These are phyloP conservation scores for Elsinoe perseae DNA, from an alignment of 2,329 filamentous ascomycete genomes.

Conservation along the genomic window DNA sequence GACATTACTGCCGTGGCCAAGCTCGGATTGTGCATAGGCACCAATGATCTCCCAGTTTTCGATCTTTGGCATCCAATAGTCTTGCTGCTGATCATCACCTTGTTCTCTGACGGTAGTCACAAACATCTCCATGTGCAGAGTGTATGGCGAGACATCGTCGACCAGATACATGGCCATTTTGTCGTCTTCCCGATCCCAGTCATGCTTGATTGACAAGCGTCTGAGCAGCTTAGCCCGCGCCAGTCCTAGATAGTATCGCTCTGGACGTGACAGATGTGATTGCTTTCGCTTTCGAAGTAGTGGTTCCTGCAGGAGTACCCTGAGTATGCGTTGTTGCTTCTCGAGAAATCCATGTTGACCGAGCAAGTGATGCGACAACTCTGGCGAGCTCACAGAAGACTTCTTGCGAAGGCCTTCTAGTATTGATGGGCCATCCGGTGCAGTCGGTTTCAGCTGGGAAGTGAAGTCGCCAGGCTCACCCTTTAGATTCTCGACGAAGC, in stretches of 20 bases:
- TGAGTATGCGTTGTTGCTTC: slow-evolving; percentile 41
- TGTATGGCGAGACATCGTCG: slow-evolving; percentile 48
- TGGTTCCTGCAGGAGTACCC: slow-evolving; percentile 40
- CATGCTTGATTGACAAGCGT: slow-evolving; percentile 38
- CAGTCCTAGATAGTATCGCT: slow-evolving; percentile 46
- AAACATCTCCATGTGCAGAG: slow-evolving; percentile 47
- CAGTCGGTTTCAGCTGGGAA: slow-evolving; percentile 35
- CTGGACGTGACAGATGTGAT: slow-evolving; percentile 44
- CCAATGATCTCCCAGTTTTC: slow-evolving; percentile 45
- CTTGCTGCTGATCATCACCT: slow-evolving; percentile 40
- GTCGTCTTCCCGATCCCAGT: slow-evolving; percentile 45
- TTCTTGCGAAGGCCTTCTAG: slow-evolving; percentile 39
- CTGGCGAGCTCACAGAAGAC: slow-evolving; percentile 38
- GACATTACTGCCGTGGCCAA: slow-evolving; percentile 48
- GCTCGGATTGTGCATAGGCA: slow-evolving; percentile 46
- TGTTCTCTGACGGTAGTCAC: slow-evolving; percentile 46
- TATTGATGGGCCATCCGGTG: slow-evolving; percentile 39
- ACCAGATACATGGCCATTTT: slow-evolving; percentile 46
- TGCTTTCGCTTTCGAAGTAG: slow-evolving; percentile 45
- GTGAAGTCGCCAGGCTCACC: background rate
- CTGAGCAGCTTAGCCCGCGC: slow-evolving; percentile 46
- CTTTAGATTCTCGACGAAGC: slow-evolving; percentile 11
- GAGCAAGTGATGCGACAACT: slow-evolving; percentile 42
- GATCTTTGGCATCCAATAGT: slow-evolving; percentile 44
- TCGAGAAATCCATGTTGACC: slow-evolving; percentile 42